A percentile compares a stretch with the other conserved stretches of the same genome.
Evolutionary conservation across 2,329 filamentous ascomycete genomes (phyloP).

Genomic region (Pestalotiopsis sp.): DNA sequence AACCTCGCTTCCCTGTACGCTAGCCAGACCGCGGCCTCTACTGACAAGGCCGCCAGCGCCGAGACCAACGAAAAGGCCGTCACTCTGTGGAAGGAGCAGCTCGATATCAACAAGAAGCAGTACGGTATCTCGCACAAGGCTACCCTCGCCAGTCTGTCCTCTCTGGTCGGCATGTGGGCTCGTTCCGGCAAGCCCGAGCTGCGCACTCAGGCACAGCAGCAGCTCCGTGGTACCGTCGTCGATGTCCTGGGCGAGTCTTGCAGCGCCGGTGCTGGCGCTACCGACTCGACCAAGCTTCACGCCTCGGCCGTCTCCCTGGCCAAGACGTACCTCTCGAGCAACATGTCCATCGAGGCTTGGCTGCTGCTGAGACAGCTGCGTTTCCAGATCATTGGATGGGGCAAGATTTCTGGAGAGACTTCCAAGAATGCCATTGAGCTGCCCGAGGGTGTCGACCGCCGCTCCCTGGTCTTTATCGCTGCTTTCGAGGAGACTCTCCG

Average conservation of each 20-base stretch:
- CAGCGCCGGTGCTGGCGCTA: background rate
- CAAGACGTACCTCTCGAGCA: background rate
- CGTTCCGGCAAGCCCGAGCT: background rate
- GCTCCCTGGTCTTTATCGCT: background rate
- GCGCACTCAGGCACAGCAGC: background rate
- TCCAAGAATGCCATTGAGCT: background rate
- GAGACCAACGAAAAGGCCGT: conserved; percentile 20
- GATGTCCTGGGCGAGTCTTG: background rate
- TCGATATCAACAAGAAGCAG: conserved; percentile 21
- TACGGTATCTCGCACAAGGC: conserved; percentile 11
- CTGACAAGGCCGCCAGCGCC: conserved; percentile 10
- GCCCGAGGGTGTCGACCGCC: background rate
- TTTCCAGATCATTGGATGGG: background rate
- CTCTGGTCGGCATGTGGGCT: background rate
- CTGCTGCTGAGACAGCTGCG: background rate
- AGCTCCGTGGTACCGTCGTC: background rate
- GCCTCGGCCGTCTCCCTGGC: background rate
- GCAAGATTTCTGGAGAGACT: background rate
- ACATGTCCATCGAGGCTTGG: background rate
- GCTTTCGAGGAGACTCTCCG: background rate
- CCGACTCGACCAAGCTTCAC: background rate
- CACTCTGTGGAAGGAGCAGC: conserved; percentile 20
- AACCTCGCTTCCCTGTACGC: conserved; percentile 20
- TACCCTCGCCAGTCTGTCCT: background rate
- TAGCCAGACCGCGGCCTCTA: conserved; percentile 14